Percentiles rank a stretch among this genome's conserved stretches.
phyloP scores from a whole-genome alignment of 805 yeast species.

The Saccharomyces jurei region DNA sequence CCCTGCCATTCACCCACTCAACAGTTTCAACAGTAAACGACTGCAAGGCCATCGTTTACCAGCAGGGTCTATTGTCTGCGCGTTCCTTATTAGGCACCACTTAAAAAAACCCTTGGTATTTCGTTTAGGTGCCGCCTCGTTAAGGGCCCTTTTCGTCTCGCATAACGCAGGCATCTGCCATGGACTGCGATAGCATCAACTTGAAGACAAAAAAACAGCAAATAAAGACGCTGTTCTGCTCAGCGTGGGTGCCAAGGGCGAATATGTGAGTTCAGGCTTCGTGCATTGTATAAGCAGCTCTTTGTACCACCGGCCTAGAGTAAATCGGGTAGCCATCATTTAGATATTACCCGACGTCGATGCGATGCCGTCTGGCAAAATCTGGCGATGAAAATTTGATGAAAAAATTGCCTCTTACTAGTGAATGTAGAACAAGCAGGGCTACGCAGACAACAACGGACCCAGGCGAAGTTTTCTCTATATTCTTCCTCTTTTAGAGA shows the following conservation, averaged over 20 bases:
- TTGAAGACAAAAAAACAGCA: background rate
- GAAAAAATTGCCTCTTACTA: background rate
- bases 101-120: background rate
- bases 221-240: background rate
- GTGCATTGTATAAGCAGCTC: background rate
- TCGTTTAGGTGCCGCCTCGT: background rate
- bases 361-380: background rate
- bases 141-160: background rate
- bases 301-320: background rate
- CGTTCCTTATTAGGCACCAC: background rate
- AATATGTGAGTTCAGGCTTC: background rate
- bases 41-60: background rate
- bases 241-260: background rate
- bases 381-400: background rate
- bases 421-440: background rate
- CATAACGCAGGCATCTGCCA: background rate
- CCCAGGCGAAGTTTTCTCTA: conserved; percentile 2
- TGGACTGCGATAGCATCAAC: background rate
- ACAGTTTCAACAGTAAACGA: background rate
- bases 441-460: conserved; percentile 1
- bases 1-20: background rate
- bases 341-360: background rate
- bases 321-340: background rate
- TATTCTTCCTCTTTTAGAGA: background rate
- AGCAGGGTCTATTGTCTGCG: background rate